Base-by-base conservation (phyloP, 176 grass and related monocot species). In the Aechmea fasciata region DNA sequence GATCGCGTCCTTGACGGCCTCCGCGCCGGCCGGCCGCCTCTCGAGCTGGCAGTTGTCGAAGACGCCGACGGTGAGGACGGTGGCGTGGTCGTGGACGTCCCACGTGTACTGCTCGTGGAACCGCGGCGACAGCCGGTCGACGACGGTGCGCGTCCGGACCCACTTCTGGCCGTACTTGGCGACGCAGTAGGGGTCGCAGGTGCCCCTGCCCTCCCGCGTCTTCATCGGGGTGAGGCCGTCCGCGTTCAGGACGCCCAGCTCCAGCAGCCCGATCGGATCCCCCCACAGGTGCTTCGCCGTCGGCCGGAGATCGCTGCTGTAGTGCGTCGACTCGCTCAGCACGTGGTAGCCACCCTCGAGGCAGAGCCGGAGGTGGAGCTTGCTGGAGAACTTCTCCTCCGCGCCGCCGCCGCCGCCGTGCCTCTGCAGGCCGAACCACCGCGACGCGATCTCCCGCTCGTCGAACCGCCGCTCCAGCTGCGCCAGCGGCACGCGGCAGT, bases 91-190 rank as follows among this genome's bases (percentile, higher is more conserved):
- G 64, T 84, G 89, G 57, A 96, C 92, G 73, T 96, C 88, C 88
- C 88, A 96, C 13, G 85, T 89, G 81, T 92, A 92, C 81, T 96
- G 92, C 68, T 96, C 92, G 47, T 96, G 89, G 88, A 88, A 96
- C 10, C 53, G 72, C 0, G 92, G 92, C 66, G 47, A 63, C 69
- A 80, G 83, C 48, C 49, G 81, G 75, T 80, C 73, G 8, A 96
- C 68, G 74, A 96, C 80, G 66, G 92, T 96, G 78, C 88, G 87
- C 22, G 92, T 96, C 17, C 92, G 92, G 48, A 89, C 83, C 92
- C 92, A 96, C 75, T 96, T 96, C 76, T 96, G 88, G 0, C 92
- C 92, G 67, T 96, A 92, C 73, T 92, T 96, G 9, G 88, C 88
- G 2, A 96, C 83, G 50, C 73, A 75, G 63, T 75, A 75, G 49